Evolutionary conservation across 345 rosid genomes (phyloP).

Genomic region (Pelargonium nanum): DNA sequence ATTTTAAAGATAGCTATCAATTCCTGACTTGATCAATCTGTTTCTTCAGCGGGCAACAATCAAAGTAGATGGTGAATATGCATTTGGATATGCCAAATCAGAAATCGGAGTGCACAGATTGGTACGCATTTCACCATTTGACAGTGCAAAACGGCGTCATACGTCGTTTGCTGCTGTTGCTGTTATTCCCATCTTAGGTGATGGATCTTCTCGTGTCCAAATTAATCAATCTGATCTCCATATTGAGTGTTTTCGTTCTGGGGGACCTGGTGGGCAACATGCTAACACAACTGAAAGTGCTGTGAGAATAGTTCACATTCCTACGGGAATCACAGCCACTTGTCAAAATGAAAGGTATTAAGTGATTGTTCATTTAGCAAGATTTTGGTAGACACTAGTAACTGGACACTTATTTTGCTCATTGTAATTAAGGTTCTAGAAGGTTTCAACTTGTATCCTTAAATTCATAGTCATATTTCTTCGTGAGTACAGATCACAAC

Average conservation of each 20-base stretch:
- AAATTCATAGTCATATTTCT: conserved; percentile 1
- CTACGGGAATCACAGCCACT: conserved; percentile 82
- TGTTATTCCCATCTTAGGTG: conserved; percentile 75
- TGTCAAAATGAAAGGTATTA: conserved; percentile 84
- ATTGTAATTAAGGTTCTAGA: too few species aligned
- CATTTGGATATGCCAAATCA: conserved; percentile 94
- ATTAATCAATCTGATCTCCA: conserved; percentile 86
- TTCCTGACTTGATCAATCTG: conserved; percentile 6
- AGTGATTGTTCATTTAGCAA: too few species aligned
- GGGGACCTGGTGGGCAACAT: conserved; percentile 91
- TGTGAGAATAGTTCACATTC: conserved; percentile 81
- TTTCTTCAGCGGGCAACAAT: conserved; percentile 81
- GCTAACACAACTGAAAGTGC: conserved; percentile 95
- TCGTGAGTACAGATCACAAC: conserved; percentile 51
- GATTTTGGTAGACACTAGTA: too few species aligned
- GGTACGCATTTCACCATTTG: conserved; percentile 91
- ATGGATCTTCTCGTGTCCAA: conserved; percentile 64
- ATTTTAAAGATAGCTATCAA: neutral
- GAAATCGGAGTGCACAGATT: conserved; percentile 96
- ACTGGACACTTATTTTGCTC: too few species aligned
- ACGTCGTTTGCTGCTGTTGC: conserved; percentile 99
- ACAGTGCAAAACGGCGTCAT: conserved; percentile 79
- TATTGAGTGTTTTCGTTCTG: conserved; percentile 78
- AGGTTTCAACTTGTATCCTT: too few species aligned
- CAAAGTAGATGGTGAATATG: conserved; percentile 82